A percentile compares a stretch with the other conserved stretches of the same genome.
These are phyloP conservation scores for Gigaspora rosea DNA, from an alignment of 192 early-diverging fungal genomes.

Conservation along the genomic window DNA sequence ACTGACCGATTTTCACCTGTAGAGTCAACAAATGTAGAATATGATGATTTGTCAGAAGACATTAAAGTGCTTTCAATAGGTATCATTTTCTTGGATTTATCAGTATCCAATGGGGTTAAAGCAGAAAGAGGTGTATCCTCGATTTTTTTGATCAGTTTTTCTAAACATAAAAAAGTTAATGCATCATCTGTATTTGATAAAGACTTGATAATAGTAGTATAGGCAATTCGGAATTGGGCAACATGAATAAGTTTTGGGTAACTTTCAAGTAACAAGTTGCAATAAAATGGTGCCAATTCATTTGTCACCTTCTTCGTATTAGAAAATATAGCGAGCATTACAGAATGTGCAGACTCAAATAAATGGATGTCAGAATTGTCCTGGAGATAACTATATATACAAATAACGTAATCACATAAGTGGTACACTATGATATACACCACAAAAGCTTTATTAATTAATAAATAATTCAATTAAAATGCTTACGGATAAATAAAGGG, in stretches of 20 bases:
- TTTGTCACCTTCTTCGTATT: conserved; percentile 49
- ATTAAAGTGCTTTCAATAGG: conserved; percentile 13
- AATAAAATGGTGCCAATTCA: conserved; percentile 52
- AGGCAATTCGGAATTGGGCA: conserved; percentile 51
- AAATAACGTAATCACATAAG: conserved; percentile 3
- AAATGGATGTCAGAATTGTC: conserved; percentile 42
- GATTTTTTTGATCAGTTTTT: conserved; percentile 45
- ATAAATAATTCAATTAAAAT: background rate
- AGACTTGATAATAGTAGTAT: conserved; percentile 51
- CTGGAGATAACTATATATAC: conserved; percentile 21
- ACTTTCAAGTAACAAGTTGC: conserved; percentile 48
- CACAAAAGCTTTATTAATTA: background rate
- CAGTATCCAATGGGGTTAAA: background rate
- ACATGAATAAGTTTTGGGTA: conserved; percentile 51
- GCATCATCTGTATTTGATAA: conserved; percentile 53
- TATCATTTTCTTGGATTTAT: conserved; percentile 22
- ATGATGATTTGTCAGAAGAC: conserved; percentile 29
- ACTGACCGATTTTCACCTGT: background rate
- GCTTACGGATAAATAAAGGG: conserved; percentile 46
- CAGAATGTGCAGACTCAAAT: conserved; percentile 56
- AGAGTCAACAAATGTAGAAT: conserved; percentile 23
- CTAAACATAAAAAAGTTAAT: conserved; percentile 53
- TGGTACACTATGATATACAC: background rate
- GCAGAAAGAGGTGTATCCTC: conserved; percentile 24
- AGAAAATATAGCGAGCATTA: conserved; percentile 49